Percentiles rank a stretch among this genome's conserved stretches.
Conservation (phyloP, 176 grass and related monocot species). For the Aegilops tauschii region DNA sequence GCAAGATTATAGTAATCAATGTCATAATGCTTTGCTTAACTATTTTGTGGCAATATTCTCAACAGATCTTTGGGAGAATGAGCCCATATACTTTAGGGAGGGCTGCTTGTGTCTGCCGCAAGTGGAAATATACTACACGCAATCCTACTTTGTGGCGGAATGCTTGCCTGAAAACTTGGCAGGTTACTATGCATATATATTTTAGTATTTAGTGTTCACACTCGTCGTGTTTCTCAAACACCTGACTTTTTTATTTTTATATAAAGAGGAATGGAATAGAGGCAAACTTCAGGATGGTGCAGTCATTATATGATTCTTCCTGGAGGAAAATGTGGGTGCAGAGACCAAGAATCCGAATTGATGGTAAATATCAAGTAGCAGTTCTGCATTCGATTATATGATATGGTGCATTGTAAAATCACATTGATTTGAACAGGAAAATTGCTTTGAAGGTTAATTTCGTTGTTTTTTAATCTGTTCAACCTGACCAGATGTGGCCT, state of each 20-base stretch:
- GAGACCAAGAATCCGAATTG: slow-evolving; percentile 76
- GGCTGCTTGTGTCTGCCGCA: slow-evolving; percentile 83
- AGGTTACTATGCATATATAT: slow-evolving; percentile 49
- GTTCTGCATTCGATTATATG: slow-evolving; percentile 13
- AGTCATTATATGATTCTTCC: slow-evolving; percentile 70
- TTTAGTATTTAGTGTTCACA: slow-evolving; percentile 12
- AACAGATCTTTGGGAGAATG: slow-evolving; percentile 88
- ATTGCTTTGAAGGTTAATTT: slow-evolving; percentile 9
- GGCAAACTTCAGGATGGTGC: slow-evolving; percentile 63
- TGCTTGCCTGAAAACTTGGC: slow-evolving; percentile 85
- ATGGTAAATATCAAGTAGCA: slow-evolving; percentile 54
- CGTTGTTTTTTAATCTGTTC: slow-evolving; percentile 10
- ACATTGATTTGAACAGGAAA: not conserved
- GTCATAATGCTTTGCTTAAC: not conserved
- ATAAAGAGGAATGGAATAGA: slow-evolving; percentile 70
- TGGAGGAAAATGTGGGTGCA: slow-evolving; percentile 99
- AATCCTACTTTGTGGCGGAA: slow-evolving; percentile 82
- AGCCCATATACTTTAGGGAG: slow-evolving; percentile 78
- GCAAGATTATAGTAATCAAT: not conserved
- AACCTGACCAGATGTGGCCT: not conserved
- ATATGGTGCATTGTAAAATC: not conserved
- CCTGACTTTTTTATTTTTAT: slow-evolving; percentile 1
- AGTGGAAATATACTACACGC: slow-evolving; percentile 86
- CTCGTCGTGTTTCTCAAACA: slow-evolving; percentile 26
- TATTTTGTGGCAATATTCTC: slow-evolving; percentile 4